Base-by-base conservation (phyloP, 2,329 filamentous ascomycete genomes). In the Chrysoporthe deuterocubensis region DNA sequence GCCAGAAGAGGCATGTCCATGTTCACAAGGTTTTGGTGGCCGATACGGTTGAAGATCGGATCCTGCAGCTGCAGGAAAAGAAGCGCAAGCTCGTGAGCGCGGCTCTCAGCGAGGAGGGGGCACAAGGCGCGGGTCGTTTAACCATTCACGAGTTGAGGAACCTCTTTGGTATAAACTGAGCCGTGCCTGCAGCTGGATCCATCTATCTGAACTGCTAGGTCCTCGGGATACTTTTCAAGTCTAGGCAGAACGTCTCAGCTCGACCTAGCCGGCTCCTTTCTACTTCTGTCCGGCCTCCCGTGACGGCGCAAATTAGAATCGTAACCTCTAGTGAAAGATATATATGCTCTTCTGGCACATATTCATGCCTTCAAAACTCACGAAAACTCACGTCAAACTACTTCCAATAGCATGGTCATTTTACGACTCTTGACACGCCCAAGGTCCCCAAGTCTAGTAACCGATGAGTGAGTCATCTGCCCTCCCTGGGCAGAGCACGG, bases 41-140 rank as follows among this genome's bases (percentile, higher is more conserved):
- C 70, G 83, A 87, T 4, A 96, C 93, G 0, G 91, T 97, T 1
- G 93, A 97, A 76, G 93, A 97, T 74, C 87, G 93, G 6, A 96
- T 97, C 69, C 81, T 94, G 44, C 84, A 83, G 43, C 80, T 96
- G n/a, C 93, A 97, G 75, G 87, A 93, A 63, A 84, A 87, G 77
- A 97, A 97, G 81, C 86, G 90, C 44, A 84, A 86, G 60, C 81
- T 95, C 48, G 92, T 97, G 50, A 88, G 91, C 68, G 84, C 87
- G 18, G 93, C 93, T 1, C 83, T 97, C 43, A 91, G 94, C 73
- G 92, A 96, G 78, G 85, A 64, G 34, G 64, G 64, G 13, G 67
- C 67, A 4, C 43, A 50, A 4, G 43, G 42, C 1, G 40, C 65
- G 44, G 57, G 64, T 21, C 61, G 37, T 37, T 37, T 68, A 54